A percentile compares a stretch with the other conserved stretches of the same genome.
Evolutionary conservation across 257 asterid species (phyloP).

Genomic region (Solanum sejunctum): DNA sequence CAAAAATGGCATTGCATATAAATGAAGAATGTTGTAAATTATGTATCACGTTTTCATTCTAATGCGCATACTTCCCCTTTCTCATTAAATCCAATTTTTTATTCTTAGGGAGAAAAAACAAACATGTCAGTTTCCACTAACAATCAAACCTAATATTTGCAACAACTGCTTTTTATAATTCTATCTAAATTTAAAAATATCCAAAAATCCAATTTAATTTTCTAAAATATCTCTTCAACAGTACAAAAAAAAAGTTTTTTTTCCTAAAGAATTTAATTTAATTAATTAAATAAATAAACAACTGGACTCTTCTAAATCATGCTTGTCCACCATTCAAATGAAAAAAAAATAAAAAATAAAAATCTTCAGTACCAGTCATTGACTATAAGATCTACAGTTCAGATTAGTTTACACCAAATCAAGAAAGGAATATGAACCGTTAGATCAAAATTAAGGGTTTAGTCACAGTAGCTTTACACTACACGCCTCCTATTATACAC

Average conservation of each 20-base stretch:
- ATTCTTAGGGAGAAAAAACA: neutral
- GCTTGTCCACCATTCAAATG: neutral
- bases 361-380: neutral
- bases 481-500: slow-evolving; percentile 38
- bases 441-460: slow-evolving; percentile 38
- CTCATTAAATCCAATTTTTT: neutral
- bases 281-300: neutral
- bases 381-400: slow-evolving; percentile 9
- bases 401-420: neutral
- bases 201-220: neutral
- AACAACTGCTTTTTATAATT: neutral
- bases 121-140: neutral
- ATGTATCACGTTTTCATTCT: neutral
- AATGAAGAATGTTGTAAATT: neutral
- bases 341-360: neutral
- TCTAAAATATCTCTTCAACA: neutral
- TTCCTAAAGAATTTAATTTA: neutral
- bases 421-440: slow-evolving; percentile 22
- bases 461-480: slow-evolving; percentile 15
- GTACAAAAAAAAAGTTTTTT: neutral
- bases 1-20: neutral
- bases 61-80: neutral
- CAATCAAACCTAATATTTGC: neutral
- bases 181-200: neutral
- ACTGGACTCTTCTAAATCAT: neutral